A percentile compares a stretch with the other conserved stretches of the same genome.
These are phyloP conservation scores for Pezicula carpinea DNA, from an alignment of 2,329 filamentous ascomycete genomes.

Conservation along the genomic window DNA sequence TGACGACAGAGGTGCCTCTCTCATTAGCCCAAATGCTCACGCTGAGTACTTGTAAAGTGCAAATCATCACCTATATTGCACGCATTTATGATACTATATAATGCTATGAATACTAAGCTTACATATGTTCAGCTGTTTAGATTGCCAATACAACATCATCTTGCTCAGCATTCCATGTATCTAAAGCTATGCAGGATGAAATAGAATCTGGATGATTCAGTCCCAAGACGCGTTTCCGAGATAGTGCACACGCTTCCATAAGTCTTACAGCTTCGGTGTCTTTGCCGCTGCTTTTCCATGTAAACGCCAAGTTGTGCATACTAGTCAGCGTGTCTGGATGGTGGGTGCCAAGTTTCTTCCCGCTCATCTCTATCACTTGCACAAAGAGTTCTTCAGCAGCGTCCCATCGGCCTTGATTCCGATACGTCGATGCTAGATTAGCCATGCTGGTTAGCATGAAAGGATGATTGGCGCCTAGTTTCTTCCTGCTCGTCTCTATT, in stretches of 20 bases:
- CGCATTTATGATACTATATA: too few species aligned
- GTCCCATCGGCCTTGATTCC: constrained; percentile 3
- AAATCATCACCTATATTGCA: too few species aligned
- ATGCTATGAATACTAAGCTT: too few species aligned
- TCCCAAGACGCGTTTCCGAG: constrained; percentile 4
- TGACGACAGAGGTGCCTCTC: too few species aligned
- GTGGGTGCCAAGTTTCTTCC: constrained; percentile 4
- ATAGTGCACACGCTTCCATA: constrained; percentile 9
- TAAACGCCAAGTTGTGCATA: constrained; percentile 9
- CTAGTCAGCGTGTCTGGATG: constrained; percentile 3
- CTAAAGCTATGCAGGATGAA: constrained; percentile 10
- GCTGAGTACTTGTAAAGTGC: too few species aligned
- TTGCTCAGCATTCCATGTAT: constrained; percentile 10
- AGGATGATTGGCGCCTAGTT: constrained; percentile 6
- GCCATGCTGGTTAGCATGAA: constrained; percentile 5
- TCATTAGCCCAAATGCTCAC: too few species aligned
- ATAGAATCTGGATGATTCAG: constrained; percentile 5
- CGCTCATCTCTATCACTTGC: constrained; percentile 10
- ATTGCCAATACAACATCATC: constrained; percentile 5
- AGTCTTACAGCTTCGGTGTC: constrained; percentile 6
- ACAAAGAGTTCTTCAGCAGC: constrained; percentile 3
- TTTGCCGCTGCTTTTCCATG: constrained; percentile 5
- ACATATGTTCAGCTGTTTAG: too few species aligned
- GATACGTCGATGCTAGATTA: constrained; percentile 8
- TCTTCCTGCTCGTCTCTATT: constrained; percentile 11